Conservation (phyloP, 2,329 filamentous ascomycete genomes). For the Diplodia mutila region DNA sequence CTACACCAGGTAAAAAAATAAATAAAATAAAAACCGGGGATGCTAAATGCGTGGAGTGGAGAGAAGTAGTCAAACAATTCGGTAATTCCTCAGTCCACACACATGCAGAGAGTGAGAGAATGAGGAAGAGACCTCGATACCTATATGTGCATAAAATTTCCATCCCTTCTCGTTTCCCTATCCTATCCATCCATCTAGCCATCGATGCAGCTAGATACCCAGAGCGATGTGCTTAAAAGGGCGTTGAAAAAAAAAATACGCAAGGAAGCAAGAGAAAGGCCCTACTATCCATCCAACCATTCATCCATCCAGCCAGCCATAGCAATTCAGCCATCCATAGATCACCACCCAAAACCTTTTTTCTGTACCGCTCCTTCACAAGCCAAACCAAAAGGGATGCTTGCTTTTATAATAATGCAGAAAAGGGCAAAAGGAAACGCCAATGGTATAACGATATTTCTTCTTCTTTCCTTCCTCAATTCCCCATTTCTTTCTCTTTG, state of each 20-base stretch:
- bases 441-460: neutral
- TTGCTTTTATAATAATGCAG: no score
- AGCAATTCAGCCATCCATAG: no score
- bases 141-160: neutral
- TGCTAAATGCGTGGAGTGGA: no score
- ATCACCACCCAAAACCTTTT: neutral
- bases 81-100: no score
- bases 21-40: no score
- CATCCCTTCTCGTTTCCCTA: neutral
- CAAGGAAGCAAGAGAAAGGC: neutral
- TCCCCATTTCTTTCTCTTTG: neutral
- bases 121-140: neutral
- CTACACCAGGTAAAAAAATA: no score
- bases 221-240: neutral
- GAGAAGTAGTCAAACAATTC: no score
- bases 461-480: neutral
- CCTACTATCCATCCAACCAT: no score
- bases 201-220: neutral
- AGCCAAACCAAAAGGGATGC: no score
- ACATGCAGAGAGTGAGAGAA: no score
- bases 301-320: neutral
- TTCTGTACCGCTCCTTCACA: neutral
- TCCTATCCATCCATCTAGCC: neutral
- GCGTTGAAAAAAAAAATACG: neutral
- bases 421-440: neutral